These are phyloP conservation scores for Boletales sp. DNA, from an alignment of 768 basidiomycete species.

Conservation along the genomic window DNA sequence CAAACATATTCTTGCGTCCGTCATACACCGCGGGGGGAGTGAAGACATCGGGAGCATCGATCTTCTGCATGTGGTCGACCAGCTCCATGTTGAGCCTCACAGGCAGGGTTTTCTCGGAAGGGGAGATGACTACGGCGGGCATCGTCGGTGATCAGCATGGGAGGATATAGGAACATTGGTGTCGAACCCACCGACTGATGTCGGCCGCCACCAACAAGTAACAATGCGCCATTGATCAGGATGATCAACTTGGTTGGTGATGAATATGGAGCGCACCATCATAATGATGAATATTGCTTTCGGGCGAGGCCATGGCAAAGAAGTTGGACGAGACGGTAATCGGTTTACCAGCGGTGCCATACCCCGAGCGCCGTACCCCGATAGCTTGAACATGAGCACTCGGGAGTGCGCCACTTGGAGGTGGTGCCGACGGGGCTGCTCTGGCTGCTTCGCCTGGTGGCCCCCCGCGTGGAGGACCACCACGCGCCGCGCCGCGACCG, in stretches of 20 bases:
- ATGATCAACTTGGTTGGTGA: constrained; percentile 1
- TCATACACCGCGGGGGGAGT: constrained; percentile 75
- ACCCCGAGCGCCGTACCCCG: constrained; percentile 67
- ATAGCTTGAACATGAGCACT: constrained; percentile 45
- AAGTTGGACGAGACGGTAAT: constrained; percentile 54
- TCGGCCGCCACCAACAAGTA: neutral
- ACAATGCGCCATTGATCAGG: constrained; percentile 19
- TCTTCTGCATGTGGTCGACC: constrained; percentile 58
- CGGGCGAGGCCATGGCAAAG: constrained; percentile 59
- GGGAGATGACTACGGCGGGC: constrained; percentile 49
- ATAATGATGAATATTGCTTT: constrained; percentile 68
- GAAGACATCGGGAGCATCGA: constrained; percentile 60
- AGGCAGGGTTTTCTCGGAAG: constrained; percentile 67
- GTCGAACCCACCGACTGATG: constrained; percentile 19
- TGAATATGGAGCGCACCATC: constrained; percentile 57
- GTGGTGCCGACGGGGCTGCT: constrained; percentile 21
- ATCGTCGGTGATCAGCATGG: constrained; percentile 11
- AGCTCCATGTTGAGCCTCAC: constrained; percentile 67
- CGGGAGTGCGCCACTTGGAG: constrained; percentile 33
- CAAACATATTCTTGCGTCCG: constrained; percentile 75
- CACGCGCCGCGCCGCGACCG: constrained; percentile 24
- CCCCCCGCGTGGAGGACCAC: constrained; percentile 29
- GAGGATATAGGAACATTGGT: neutral
- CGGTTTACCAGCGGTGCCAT: constrained; percentile 51
- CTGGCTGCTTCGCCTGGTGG: constrained; percentile 18